Evolutionary conservation across 805 yeast genomes (phyloP).

Genomic region (Ogataea wickerhamii): DNA sequence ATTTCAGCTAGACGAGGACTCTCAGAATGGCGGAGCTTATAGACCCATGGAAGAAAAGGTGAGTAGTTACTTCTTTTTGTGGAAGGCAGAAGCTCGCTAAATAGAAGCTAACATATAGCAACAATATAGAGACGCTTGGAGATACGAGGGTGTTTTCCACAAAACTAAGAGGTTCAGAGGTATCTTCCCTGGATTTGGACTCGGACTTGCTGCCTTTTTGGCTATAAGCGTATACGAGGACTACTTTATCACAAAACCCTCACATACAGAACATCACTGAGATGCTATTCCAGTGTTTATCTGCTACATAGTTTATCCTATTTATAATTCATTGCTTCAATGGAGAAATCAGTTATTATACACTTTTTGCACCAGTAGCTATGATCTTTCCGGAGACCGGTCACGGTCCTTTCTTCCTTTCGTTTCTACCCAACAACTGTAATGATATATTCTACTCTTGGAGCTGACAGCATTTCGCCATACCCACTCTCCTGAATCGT

Average conservation of each 20-base stretch:
- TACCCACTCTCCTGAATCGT: constrained; percentile 76
- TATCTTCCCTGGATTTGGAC: constrained; percentile 76
- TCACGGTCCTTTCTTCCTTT: constrained; percentile 26
- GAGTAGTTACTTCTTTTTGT: no score
- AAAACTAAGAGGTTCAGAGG: constrained; percentile 64
- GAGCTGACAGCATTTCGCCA: constrained; percentile 64
- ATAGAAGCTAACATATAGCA: no score
- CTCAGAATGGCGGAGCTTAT: constrained; percentile 11
- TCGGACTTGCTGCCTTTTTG: constrained; percentile 73
- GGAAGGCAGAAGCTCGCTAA: neutral
- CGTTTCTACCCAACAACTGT: constrained; percentile 66
- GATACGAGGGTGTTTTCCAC: constrained; percentile 79
- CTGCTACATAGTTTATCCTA: neutral
- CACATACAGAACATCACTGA: constrained; percentile 6
- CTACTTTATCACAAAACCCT: constrained; percentile 30
- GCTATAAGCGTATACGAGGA: constrained; percentile 62
- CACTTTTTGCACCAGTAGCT: neutral
- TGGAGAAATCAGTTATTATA: neutral
- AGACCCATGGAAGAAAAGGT: constrained; percentile 47
- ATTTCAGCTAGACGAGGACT: no score
- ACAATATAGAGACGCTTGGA: constrained; percentile 78
- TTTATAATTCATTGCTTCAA: neutral
- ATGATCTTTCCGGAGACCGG: constrained; percentile 29
- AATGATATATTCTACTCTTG: constrained; percentile 51
- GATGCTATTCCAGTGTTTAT: neutral